phyloP scores from a whole-genome alignment of 2,329 filamentous ascomycete genomes.

The Ambrosiella xylebori region DNA sequence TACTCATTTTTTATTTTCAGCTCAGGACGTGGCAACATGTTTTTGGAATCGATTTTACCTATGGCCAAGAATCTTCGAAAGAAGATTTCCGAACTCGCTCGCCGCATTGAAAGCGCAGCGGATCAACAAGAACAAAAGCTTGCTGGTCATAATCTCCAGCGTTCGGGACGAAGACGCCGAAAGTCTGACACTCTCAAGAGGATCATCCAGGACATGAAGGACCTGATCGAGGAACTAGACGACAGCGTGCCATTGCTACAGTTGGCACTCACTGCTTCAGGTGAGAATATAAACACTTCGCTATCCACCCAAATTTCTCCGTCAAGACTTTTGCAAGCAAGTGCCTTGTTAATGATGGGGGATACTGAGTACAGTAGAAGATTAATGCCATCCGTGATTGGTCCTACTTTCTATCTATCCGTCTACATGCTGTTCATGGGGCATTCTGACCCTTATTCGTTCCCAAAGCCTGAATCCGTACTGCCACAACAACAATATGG shows the following conservation, averaged over 20 bases:
- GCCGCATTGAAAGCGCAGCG: slow-evolving; percentile 52
- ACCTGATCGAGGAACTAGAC: slow-evolving; percentile 62
- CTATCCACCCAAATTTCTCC: slow-evolving; percentile 74
- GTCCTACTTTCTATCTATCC: slow-evolving; percentile 69
- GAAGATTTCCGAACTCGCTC: slow-evolving; percentile 67
- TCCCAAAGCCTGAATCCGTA: neutral
- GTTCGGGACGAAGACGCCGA: neutral
- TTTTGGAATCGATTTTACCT: slow-evolving; percentile 66
- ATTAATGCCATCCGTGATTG: slow-evolving; percentile 56
- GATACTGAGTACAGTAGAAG: slow-evolving; percentile 63
- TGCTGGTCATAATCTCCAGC: neutral
- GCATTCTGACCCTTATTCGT: slow-evolving; percentile 32
- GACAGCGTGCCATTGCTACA: slow-evolving; percentile 84
- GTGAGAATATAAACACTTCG: slow-evolving; percentile 66
- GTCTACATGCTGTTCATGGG: slow-evolving; percentile 90
- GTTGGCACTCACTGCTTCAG: slow-evolving; percentile 83
- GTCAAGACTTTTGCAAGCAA: slow-evolving; percentile 78
- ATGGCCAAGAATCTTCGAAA: slow-evolving; percentile 68
- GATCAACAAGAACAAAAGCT: slow-evolving; percentile 18
- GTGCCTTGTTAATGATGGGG: slow-evolving; percentile 72
- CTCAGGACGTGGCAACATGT: slow-evolving; percentile 35
- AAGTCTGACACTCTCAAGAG: neutral
- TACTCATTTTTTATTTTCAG: slow-evolving; percentile 17
- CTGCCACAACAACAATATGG: neutral
- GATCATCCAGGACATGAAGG: slow-evolving; percentile 49